Base-by-base conservation (phyloP, 352 stramenopile species). In the Phytopythium vexans region DNA sequence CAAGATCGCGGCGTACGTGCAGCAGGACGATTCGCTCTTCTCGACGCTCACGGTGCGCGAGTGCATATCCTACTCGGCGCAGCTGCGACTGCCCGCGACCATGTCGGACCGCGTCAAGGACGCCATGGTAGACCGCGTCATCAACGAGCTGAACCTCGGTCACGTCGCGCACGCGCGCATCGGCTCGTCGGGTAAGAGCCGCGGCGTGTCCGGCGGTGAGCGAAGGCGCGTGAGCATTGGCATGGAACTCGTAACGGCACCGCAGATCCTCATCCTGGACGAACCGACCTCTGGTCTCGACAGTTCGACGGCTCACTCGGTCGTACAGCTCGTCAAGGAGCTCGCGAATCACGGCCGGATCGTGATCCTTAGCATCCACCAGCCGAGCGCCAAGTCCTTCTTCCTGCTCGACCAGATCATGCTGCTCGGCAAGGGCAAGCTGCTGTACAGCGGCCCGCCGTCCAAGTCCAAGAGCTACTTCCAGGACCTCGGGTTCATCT, bases 251-350 rank as follows among this genome's bases (percentile, higher is more conserved):
- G 89, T 98, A 33, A 95, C 80, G 27, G 91, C 75, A 41, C 78
- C 82, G 21, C 84, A 92, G 69, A 90, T 94, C 41, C 47, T 94
- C 52, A 93, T 96, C 37, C 57, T 96, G 34, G 90, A 97, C 53
- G 94, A 98, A 52, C 94, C 94, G 15, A 98, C 93, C 1, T 96
- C 79, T 7, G 94, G 93, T 5, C 66, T 98, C 6, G 94, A 98
- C 67, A 95, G 82, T 16, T 96, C 86, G 3, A 90, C 74, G 27
- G 91, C 94, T 1, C 83, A 97, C 47, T 82, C 79, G 7, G 76
- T 98, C n/a, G 79, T 98, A n/a, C 68, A 90, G 52, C 72, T 97
- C 7, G 64, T 98, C 6, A 80, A 94, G 42, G 74, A 86, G 21
- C 64, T 98, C 7, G 92, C 94, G 33, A 68, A 65, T 43, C 74